These are phyloP conservation scores for Aspergillus awamori DNA, from an alignment of 2,329 filamentous ascomycete species.

Conservation along the genomic window DNA sequence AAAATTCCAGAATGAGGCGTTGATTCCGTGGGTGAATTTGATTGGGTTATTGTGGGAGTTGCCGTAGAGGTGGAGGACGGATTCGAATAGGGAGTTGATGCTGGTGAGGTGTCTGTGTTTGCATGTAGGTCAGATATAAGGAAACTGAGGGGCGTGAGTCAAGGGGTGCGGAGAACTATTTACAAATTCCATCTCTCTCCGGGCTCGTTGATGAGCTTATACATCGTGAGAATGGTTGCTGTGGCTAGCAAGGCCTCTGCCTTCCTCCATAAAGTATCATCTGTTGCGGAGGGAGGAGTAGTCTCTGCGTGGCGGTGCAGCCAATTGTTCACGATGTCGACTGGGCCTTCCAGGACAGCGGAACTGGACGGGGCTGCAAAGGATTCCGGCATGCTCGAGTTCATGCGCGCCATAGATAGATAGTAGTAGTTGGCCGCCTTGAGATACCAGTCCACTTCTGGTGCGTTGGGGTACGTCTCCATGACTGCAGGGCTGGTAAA, in stretches of 20 bases:
- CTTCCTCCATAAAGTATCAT: conserved; percentile 42
- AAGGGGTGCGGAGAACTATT: conserved; percentile 10
- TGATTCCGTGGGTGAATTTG: conserved; percentile 54
- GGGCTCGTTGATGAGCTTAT: conserved; percentile 65
- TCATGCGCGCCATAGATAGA: conserved; percentile 56
- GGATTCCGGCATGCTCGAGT: conserved; percentile 38
- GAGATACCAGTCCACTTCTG: conserved; percentile 60
- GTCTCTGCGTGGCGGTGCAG: conserved; percentile 24
- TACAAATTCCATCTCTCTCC: conserved; percentile 60
- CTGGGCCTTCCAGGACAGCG: conserved; percentile 33
- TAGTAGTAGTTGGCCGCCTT: conserved; percentile 65
- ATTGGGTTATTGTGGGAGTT: conserved; percentile 14
- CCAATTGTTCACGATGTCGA: conserved; percentile 33
- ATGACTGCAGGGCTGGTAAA: conserved; percentile 51
- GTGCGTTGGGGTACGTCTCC: conserved; percentile 47
- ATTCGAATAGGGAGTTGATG: conserved; percentile 59
- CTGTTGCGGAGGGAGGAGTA: background rate
- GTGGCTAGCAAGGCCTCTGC: conserved; percentile 63
- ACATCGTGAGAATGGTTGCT: conserved; percentile 63
- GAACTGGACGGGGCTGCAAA: conserved; percentile 33
- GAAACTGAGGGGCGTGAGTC: background rate
- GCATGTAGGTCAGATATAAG: background rate
- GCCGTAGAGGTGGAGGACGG: conserved; percentile 39
- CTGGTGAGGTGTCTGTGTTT: conserved; percentile 58
- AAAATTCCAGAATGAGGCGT: conserved; percentile 66